These are phyloP conservation scores for Aspergillus japonicus DNA, from an alignment of 2,329 filamentous ascomycete genomes.

Conservation along the genomic window DNA sequence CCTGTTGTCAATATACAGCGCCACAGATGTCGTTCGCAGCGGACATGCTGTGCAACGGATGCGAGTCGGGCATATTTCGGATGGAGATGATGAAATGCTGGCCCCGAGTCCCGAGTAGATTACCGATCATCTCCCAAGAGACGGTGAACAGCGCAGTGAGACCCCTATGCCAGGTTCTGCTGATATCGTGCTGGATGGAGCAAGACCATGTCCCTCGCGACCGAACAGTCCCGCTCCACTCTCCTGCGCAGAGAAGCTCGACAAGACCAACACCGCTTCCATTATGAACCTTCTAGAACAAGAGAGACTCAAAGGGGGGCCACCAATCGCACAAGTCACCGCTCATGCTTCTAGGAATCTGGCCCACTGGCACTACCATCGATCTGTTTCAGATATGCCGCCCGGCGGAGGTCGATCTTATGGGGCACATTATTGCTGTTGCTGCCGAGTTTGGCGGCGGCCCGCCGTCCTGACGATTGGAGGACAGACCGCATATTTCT, in stretches of 20 bases:
- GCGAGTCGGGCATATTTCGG: conserved; percentile 62
- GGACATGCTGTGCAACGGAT: conserved; percentile 42
- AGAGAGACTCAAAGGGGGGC: neutral
- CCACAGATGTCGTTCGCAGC: neutral
- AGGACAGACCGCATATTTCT: neutral
- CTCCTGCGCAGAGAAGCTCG: neutral
- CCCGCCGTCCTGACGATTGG: neutral
- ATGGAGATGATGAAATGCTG: conserved; percentile 57
- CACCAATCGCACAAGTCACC: neutral
- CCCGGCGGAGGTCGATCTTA: neutral
- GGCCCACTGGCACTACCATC: neutral
- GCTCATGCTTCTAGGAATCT: neutral
- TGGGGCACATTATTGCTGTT: neutral
- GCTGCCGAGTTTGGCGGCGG: neutral
- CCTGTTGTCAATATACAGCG: neutral
- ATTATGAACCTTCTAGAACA: neutral
- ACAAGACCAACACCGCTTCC: neutral
- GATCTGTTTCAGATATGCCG: conserved; percentile 4
- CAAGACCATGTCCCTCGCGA: neutral
- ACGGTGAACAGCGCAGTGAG: conserved; percentile 31
- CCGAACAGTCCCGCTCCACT: neutral
- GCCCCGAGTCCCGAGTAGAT: conserved; percentile 50
- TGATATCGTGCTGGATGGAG: neutral
- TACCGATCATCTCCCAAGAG: conserved; percentile 26
- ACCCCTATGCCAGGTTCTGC: conserved; percentile 22